Conservation (phyloP, 345 rosid genomes). For the Brassica nigra region DNA sequence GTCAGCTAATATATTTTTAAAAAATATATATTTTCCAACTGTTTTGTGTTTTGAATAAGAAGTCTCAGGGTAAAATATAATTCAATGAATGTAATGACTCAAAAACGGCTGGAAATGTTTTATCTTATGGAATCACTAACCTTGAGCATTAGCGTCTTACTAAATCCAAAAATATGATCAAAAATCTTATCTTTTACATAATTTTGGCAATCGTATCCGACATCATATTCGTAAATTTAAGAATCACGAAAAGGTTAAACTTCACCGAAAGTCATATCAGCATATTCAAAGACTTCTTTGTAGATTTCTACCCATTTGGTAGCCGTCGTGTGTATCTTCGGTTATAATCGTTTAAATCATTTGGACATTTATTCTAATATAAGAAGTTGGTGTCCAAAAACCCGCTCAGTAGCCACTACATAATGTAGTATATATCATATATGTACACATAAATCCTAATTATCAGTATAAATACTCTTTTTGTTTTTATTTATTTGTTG, state of each 20-base stretch:
- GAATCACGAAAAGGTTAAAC: conserved; percentile 19
- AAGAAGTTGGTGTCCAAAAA: no score
- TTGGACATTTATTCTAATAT: no score
- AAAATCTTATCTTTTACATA: conserved; percentile 28
- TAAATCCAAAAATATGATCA: conserved; percentile 18
- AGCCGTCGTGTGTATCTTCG: no score
- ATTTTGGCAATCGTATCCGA: conserved; percentile 23
- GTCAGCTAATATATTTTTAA: not conserved
- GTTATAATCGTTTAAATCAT: no score
- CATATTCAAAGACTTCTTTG: conserved; percentile 18
- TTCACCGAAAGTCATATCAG: conserved; percentile 16
- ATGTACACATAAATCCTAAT: no score
- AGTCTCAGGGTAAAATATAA: not conserved
- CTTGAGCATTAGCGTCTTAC: conserved; percentile 1
- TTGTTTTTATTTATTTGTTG: no score
- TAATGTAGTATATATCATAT: not conserved
- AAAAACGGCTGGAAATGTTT: not conserved
- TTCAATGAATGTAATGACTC: not conserved
- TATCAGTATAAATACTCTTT: no score
- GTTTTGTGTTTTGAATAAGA: not conserved
- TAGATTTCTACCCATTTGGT: not conserved
- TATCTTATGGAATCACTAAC: not conserved
- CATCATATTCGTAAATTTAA: conserved; percentile 15
- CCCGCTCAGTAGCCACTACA: not conserved
- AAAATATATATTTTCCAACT: not conserved